A percentile compares a stretch with the other conserved stretches of the same genome.
These are phyloP conservation scores for Triticum aestivum DNA, from an alignment of 176 grass and related monocot species.

Conservation along the genomic window IWGSC_CS_RefSeq_v2.1 NC_057800.1:113309353-113309852, in stretches of 20 bases:
- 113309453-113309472: slow-evolving; percentile 39
- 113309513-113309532: slow-evolving; percentile 52
- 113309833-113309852: slow-evolving; percentile 60
- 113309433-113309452: slow-evolving; percentile 27
- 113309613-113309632: slow-evolving; percentile 64
- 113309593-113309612: slow-evolving; percentile 61
- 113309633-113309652: slow-evolving; percentile 53
- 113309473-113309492: slow-evolving; percentile 64
- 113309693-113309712: slow-evolving; percentile 63
- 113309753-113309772: slow-evolving; percentile 49
- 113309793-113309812: slow-evolving; percentile 39
- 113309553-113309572: slow-evolving; percentile 82
- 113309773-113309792: slow-evolving; percentile 45
- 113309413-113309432: slow-evolving; percentile 68
- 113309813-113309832: slow-evolving; percentile 53
- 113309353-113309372: slow-evolving; percentile 53
- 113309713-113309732: slow-evolving; percentile 55
- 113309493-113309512: slow-evolving; percentile 79
- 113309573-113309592: slow-evolving; percentile 66
- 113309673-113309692: slow-evolving; percentile 61
- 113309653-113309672: slow-evolving; percentile 49
- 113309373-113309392: slow-evolving; percentile 66
- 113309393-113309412: slow-evolving; percentile 76
- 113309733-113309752: slow-evolving; percentile 43
- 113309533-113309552: slow-evolving; percentile 70